These are phyloP conservation scores for Fraxinus platypoda DNA, from an alignment of 305 asterid genomes.

Conservation along the genomic window DNA sequence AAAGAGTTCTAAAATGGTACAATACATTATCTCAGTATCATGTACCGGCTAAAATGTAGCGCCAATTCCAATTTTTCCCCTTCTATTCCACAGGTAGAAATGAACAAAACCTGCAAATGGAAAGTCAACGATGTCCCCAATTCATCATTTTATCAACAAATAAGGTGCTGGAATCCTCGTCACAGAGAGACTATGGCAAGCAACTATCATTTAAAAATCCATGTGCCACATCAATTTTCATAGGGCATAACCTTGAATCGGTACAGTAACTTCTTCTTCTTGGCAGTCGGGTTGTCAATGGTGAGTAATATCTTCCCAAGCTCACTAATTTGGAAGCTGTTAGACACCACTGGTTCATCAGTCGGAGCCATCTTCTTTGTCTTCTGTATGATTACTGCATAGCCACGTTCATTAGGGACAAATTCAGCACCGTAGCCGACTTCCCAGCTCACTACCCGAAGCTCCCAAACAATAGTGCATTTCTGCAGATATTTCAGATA, in stretches of 20 bases:
- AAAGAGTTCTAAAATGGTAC: not conserved
- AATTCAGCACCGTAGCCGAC: constrained; percentile 81
- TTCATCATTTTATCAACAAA: not conserved
- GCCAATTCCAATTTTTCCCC: not conserved
- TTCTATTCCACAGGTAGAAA: too few species aligned
- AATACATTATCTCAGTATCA: not conserved
- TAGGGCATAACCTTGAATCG: constrained; percentile 69
- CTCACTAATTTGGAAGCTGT: constrained; percentile 58
- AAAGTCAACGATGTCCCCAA: not conserved
- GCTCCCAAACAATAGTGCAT: constrained; percentile 85
- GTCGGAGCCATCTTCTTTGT: constrained; percentile 58
- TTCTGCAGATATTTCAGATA: constrained; percentile 41
- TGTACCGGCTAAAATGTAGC: not conserved
- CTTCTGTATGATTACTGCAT: constrained; percentile 71
- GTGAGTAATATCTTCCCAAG: constrained; percentile 80
- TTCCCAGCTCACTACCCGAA: constrained; percentile 92
- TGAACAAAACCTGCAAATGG: not conserved
- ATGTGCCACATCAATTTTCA: constrained; percentile 21
- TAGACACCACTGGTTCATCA: constrained; percentile 66
- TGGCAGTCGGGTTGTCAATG: constrained; percentile 68
- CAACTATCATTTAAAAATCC: not conserved
- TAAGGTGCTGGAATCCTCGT: not conserved
- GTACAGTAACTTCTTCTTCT: constrained; percentile 79
- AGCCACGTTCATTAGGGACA: constrained; percentile 60
- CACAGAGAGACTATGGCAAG: not conserved